phyloP scores from a whole-genome alignment of 2,329 filamentous ascomycete genomes.

The Colletotrichum sp. region DNA sequence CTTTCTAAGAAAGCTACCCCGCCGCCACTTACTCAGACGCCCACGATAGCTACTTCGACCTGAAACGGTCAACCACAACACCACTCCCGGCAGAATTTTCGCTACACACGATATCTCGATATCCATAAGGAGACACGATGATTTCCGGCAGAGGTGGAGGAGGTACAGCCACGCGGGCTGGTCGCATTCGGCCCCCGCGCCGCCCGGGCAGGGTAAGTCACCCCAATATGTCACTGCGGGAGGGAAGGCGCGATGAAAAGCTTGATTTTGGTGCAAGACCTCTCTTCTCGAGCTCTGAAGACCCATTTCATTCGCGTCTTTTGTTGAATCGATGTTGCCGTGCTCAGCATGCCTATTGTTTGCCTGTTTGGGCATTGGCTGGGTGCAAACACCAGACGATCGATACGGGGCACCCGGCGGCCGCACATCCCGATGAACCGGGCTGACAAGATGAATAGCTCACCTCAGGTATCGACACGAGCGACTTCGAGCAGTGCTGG shows the following conservation, averaged over 20 bases:
- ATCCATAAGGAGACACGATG: conserved; percentile 36
- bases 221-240: background rate
- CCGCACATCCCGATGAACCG: background rate
- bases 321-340: background rate
- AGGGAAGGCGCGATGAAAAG: background rate
- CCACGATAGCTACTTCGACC: conserved; percentile 11
- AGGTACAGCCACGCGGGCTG: conserved; percentile 35
- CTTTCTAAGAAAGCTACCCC: conserved; percentile 16
- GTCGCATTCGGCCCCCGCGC: conserved; percentile 48
- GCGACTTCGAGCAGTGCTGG: conserved; percentile 91
- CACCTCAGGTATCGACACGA: conserved; percentile 47
- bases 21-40: conserved; percentile 12
- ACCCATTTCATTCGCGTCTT: background rate
- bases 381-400: background rate
- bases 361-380: background rate
- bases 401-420: background rate
- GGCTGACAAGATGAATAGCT: background rate
- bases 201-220: conserved; percentile 44
- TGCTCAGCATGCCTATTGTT: background rate
- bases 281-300: background rate
- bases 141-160: conserved; percentile 53
- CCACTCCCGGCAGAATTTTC: background rate
- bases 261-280: background rate
- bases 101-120: background rate
- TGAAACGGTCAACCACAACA: background rate